A percentile compares a stretch with the other conserved stretches of the same genome.
phyloP scores from a whole-genome alignment of 2,329 filamentous ascomycete genomes.

The Stachybotrys chartarum region DNA sequence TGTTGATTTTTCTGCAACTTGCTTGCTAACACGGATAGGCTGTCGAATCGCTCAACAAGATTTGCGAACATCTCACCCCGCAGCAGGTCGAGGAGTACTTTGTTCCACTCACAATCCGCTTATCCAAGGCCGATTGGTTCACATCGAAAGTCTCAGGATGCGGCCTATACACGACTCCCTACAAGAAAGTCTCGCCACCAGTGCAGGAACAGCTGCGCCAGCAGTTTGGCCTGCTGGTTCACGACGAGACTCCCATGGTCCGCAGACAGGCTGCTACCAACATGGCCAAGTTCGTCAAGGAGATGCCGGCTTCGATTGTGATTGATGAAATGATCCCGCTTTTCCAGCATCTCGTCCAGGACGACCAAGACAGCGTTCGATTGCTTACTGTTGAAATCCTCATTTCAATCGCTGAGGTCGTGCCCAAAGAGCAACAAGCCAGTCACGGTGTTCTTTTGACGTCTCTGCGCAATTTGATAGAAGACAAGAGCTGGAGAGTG shows the following conservation, averaged over 20 bases:
- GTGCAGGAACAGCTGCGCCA: conserved; percentile 87
- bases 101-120: conserved; percentile 88
- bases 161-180: conserved; percentile 88
- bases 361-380: conserved; percentile 96
- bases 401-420: conserved; percentile 92
- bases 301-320: conserved; percentile 85
- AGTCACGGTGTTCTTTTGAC: conserved; percentile 91
- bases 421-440: conserved; percentile 95
- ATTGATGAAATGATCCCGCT: conserved; percentile 99
- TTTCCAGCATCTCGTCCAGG: conserved; percentile 92
- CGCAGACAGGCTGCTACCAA: conserved; percentile 94
- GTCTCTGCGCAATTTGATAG: conserved; percentile 85
- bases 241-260: conserved; percentile 99
- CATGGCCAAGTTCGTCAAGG: conserved; percentile 94
- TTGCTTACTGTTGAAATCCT: conserved; percentile 93
- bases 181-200: conserved; percentile 81
- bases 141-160: conserved; percentile 98
- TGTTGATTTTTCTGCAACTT: background rate
- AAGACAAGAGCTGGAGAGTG: conserved; percentile 99
- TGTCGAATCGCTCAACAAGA: conserved; percentile 98
- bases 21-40: conserved; percentile 49
- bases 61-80: conserved; percentile 84
- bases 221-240: conserved; percentile 87
- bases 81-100: conserved; percentile 96
- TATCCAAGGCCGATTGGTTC: conserved; percentile 99